Percentiles rank a stretch among this genome's conserved stretches.
These are phyloP conservation scores for Boeremia lycopersici DNA, from an alignment of 2,329 filamentous ascomycete genomes.

Conservation along the genomic window DNA sequence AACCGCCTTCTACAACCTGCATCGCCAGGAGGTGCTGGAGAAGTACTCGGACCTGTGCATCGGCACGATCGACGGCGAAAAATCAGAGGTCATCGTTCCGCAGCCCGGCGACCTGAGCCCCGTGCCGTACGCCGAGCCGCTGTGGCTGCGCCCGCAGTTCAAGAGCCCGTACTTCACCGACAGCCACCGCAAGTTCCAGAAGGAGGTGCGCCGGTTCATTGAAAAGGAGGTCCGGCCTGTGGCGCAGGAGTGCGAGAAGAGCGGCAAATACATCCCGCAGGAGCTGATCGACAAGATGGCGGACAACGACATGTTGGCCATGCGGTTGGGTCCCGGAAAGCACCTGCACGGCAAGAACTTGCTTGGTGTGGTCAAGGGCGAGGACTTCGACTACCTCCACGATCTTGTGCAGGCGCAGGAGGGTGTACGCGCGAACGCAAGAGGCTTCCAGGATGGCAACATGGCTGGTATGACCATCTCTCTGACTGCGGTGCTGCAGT, in stretches of 20 bases:
- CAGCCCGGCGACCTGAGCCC: constrained; percentile 73
- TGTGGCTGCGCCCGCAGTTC: constrained; percentile 80
- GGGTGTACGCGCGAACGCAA: constrained; percentile 69
- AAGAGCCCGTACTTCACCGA: constrained; percentile 82
- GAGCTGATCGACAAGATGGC: constrained; percentile 80
- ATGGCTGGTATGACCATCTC: constrained; percentile 86
- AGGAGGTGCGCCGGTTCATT: constrained; percentile 73
- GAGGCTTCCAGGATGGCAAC: constrained; percentile 86
- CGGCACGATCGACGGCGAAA: constrained; percentile 76
- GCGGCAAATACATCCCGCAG: constrained; percentile 71
- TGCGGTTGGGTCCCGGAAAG: constrained; percentile 82
- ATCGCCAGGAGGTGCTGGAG: constrained; percentile 84
- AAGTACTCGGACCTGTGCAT: constrained; percentile 79
- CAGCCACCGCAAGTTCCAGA: constrained; percentile 71
- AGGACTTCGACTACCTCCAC: constrained; percentile 88
- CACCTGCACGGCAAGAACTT: constrained; percentile 75
- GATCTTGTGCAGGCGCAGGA: constrained; percentile 80
- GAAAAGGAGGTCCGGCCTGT: constrained; percentile 75
- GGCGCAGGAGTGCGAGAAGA: constrained; percentile 75
- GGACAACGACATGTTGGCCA: constrained; percentile 74
- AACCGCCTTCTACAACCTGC: constrained; percentile 86
- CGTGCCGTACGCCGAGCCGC: constrained; percentile 83
- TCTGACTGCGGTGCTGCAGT: constrained; percentile 79
- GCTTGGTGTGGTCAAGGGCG: constrained; percentile 71
- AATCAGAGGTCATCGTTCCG: constrained; percentile 72